Conservation (phyloP, 306 rosid genomes). For the Medicago lupulina region DNA sequence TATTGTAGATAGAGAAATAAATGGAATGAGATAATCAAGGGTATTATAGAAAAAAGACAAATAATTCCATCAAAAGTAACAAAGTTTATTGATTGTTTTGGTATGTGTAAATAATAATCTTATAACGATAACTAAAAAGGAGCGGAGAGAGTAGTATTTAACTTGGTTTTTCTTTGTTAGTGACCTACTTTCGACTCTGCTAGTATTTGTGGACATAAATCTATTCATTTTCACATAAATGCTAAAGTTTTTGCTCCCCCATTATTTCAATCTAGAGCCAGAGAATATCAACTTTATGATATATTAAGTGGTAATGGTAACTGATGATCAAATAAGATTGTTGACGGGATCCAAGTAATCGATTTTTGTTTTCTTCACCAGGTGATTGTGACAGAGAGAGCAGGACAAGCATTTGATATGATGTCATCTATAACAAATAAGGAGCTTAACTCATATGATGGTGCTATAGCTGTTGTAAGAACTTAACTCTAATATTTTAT, state of each 20-base stretch:
- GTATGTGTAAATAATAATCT: too few relatives aligned
- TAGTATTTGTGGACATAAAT: constrained; percentile 10
- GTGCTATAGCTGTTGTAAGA: constrained; percentile 90
- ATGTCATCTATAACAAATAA: constrained; percentile 66
- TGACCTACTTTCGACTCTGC: background rate
- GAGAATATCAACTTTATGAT: constrained; percentile 12
- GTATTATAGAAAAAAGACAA: too few relatives aligned
- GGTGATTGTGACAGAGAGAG: constrained; percentile 91
- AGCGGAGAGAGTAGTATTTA: too few relatives aligned
- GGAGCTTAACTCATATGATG: constrained; percentile 85
- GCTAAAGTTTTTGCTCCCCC: constrained; percentile 7
- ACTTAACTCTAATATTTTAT: constrained; percentile 41
- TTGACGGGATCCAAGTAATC: constrained; percentile 22
- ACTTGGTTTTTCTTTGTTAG: background rate
- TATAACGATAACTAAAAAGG: too few relatives aligned
- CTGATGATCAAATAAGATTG: constrained; percentile 16
- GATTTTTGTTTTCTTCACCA: constrained; percentile 45
- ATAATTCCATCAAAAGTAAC: too few relatives aligned
- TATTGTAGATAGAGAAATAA: too few relatives aligned
- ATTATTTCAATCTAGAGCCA: constrained; percentile 15
- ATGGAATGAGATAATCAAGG: too few relatives aligned
- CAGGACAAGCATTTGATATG: constrained; percentile 80
- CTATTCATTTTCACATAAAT: background rate
- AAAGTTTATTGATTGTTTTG: too few relatives aligned
- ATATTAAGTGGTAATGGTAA: constrained; percentile 21